These are phyloP conservation scores for Hevea brasiliensis DNA, from an alignment of 345 rosid genomes.

Conservation along the genomic window DNA sequence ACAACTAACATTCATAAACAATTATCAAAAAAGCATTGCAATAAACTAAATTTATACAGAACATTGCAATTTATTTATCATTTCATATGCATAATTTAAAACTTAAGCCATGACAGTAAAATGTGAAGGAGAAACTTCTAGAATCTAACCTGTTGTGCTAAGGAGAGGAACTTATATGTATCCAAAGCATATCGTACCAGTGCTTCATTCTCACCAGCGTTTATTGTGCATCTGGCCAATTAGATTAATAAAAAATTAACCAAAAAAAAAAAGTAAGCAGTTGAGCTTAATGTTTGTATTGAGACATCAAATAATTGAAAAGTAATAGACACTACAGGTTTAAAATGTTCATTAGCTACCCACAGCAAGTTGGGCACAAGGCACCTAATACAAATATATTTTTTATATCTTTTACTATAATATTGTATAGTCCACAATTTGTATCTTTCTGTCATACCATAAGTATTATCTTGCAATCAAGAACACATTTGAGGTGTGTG, in stretches of 20 bases:
- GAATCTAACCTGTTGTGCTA: conserved; percentile 76
- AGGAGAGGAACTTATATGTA: conserved; percentile 69
- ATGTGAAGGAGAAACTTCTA: conserved; percentile 1
- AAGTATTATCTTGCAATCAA: neutral
- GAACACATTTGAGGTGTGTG: neutral
- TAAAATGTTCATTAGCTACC: neutral
- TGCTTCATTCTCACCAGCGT: conserved; percentile 95
- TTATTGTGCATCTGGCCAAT: conserved; percentile 77
- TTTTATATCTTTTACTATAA: neutral
- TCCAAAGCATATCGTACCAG: conserved; percentile 92
- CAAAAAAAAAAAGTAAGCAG: neutral
- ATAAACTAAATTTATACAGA: too few species aligned
- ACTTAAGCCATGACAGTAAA: neutral
- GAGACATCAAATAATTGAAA: neutral
- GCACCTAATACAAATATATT: neutral
- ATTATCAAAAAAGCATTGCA: neutral
- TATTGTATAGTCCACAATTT: neutral
- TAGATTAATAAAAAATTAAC: neutral
- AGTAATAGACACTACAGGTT: neutral
- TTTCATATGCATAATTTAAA: neutral
- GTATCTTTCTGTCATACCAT: neutral
- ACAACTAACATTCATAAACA: neutral
- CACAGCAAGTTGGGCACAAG: neutral
- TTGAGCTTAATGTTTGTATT: neutral
- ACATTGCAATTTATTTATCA: neutral